phyloP scores from a whole-genome alignment of 2,329 filamentous ascomycete genomes.

The Sordariomycetes sp. region DNA sequence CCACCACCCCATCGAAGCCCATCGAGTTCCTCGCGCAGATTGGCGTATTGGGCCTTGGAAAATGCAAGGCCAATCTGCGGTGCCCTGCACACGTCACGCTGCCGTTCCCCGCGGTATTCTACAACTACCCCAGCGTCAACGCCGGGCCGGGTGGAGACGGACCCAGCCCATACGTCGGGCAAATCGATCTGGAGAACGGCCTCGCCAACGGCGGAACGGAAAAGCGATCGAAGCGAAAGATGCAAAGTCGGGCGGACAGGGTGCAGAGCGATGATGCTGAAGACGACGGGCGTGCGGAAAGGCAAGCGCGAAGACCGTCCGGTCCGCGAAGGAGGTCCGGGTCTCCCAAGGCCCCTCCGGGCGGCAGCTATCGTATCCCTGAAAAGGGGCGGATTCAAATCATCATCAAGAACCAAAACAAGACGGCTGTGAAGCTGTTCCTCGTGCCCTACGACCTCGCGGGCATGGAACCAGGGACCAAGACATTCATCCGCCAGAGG shows the following conservation, averaged over 20 bases:
- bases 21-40: conserved; percentile 92
- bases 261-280: background rate
- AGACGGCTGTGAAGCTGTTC: conserved; percentile 94
- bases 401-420: conserved; percentile 96
- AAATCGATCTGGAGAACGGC: conserved; percentile 81
- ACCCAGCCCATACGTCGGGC: conserved; percentile 90
- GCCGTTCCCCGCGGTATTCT: conserved; percentile 90
- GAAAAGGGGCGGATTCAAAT: conserved; percentile 92
- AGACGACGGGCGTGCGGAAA: conserved; percentile 26
- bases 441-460: conserved; percentile 84
- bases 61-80: conserved; percentile 74
- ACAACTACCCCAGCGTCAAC: conserved; percentile 69
- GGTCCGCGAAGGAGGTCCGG: conserved; percentile 14
- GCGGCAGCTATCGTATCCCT: conserved; percentile 88
- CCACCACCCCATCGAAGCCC: conserved; percentile 85
- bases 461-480: conserved; percentile 88
- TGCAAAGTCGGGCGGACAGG: conserved; percentile 31
- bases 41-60: conserved; percentile 78
- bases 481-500: conserved; percentile 91
- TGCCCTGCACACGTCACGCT: conserved; percentile 87
- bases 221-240: conserved; percentile 34
- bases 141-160: conserved; percentile 63
- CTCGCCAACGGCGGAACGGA: conserved; percentile 44
- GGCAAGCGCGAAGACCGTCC: conserved; percentile 10
- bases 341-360: conserved; percentile 52